Evolutionary conservation across 345 rosid species (phyloP), one percentile per base, ranked within the genome.

Genomic region (Pugionium dolabratum): DNA sequence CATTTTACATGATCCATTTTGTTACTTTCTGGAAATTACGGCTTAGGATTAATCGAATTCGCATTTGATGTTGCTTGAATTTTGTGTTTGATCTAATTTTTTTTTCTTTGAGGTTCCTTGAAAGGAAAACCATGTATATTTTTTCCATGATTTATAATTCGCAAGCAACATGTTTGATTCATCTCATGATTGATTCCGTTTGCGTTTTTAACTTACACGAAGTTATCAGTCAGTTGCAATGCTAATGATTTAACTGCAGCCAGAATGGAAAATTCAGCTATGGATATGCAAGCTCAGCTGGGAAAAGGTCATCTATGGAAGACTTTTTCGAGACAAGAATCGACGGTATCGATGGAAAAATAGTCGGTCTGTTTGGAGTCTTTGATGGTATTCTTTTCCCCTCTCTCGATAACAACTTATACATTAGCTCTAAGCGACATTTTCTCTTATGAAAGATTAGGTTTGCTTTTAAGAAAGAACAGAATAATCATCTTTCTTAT

Each of bases 301-400:
- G 99, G 61, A 94, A 90, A 66, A 85, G 99, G 66, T 78, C 99
- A 76, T 90, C 97, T 7, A 94, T 94, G 99, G 97, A 94, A 81
- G 99, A 94, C 72, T 94, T 90, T 64, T 90, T 88, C 39, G 99
- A 94, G 73, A 86, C 99, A 29, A 90, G 97, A 75, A 90, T 94
- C 56, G 96, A 90, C 71, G 95, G 90, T 71, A 80, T 94, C 59
- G 84, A 85, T 50, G 99, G 96, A 75, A 88, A 94, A 75, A 90
- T 90, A 71, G 95, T 94, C 76, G 99, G 97, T 39, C 82, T 90
- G 0, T 94, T 94, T 82, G 99, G 99, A 66, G 99, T 94, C 76
- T 94, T 94, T 78, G 99, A 94, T 80, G 99, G 99, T 93, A 72
- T 63, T 27, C 4, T 56, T 36, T 40, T 42, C 66, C 66, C 43